A percentile compares a stretch with the other conserved stretches of the same genome.
Evolutionary conservation across 2,329 filamentous ascomycete genomes (phyloP).

Genomic region (Trichoderma semiorbis): DNA sequence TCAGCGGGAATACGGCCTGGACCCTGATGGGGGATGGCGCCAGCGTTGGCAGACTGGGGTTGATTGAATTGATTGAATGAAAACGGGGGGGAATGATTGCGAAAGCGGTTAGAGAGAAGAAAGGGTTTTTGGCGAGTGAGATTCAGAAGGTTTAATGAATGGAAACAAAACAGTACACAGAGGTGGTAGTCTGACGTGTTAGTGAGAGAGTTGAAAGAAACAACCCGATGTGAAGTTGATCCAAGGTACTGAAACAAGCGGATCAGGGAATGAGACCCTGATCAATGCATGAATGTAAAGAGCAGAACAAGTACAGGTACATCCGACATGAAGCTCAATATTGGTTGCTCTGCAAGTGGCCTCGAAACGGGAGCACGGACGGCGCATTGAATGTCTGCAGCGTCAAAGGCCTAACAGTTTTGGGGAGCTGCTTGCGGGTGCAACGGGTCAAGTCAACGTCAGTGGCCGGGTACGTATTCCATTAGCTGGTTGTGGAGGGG

Average conservation of each 20-base stretch:
- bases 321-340: background rate
- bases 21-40: background rate
- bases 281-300: background rate
- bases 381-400: background rate
- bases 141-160: background rate
- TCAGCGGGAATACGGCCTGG: conserved; percentile 11
- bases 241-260: background rate
- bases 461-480: background rate
- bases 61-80: background rate
- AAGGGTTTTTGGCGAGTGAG: background rate
- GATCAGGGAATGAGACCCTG: background rate
- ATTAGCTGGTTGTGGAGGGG: background rate
- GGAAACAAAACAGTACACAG: background rate
- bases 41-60: background rate
- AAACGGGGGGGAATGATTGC: background rate
- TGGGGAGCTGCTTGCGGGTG: background rate
- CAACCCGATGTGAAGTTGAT: background rate
- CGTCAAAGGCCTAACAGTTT: background rate
- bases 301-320: background rate
- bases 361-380: background rate
- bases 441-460: background rate
- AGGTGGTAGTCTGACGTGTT: background rate
- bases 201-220: background rate
- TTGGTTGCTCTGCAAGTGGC: background rate
- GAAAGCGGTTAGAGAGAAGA: background rate